Conservation (phyloP, 805 yeast genomes). For the Metschnikowia corniflorae region DNA sequence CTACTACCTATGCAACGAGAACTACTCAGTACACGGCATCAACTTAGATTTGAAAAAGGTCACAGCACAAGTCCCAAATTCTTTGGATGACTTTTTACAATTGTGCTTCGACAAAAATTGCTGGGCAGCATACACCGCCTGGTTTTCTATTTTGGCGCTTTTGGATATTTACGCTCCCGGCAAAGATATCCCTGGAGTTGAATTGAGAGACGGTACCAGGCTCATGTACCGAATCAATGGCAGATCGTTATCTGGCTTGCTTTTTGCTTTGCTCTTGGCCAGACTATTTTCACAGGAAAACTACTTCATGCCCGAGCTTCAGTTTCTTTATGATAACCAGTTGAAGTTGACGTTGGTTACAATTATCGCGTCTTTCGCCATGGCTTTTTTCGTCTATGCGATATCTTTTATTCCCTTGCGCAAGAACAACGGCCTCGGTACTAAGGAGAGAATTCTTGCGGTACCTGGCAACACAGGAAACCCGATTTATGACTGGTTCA, state of each 20-base stretch:
- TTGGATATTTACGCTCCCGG: constrained; percentile 73
- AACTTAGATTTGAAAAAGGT: constrained; percentile 40
- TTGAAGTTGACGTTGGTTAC: constrained; percentile 62
- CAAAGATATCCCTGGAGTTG: constrained; percentile 56
- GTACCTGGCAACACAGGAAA: constrained; percentile 83
- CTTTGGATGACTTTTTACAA: constrained; percentile 20
- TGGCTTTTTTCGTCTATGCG: constrained; percentile 65
- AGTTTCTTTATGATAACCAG: constrained; percentile 66
- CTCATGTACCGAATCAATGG: constrained; percentile 84
- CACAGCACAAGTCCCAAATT: constrained; percentile 31
- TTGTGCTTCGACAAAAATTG: constrained; percentile 43
- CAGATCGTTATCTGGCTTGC: constrained; percentile 44
- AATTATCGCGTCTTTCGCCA: constrained; percentile 56
- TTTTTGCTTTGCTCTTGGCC: constrained; percentile 38
- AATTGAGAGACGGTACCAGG: constrained; percentile 69
- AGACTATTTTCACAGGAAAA: constrained; percentile 48
- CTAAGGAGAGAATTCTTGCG: constrained; percentile 71
- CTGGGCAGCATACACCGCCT: constrained; percentile 62
- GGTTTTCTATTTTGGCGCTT: constrained; percentile 67
- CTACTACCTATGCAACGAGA: constrained; percentile 59
- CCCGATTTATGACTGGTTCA: constrained; percentile 85
- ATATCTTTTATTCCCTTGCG: constrained; percentile 61
- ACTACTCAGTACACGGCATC: constrained; percentile 50
- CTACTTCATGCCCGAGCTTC: constrained; percentile 73
- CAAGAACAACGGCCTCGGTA: constrained; percentile 47